Conservation (phyloP, 2,329 filamentous ascomycete species). For the Pseudogymnoascus pannorum region DNA sequence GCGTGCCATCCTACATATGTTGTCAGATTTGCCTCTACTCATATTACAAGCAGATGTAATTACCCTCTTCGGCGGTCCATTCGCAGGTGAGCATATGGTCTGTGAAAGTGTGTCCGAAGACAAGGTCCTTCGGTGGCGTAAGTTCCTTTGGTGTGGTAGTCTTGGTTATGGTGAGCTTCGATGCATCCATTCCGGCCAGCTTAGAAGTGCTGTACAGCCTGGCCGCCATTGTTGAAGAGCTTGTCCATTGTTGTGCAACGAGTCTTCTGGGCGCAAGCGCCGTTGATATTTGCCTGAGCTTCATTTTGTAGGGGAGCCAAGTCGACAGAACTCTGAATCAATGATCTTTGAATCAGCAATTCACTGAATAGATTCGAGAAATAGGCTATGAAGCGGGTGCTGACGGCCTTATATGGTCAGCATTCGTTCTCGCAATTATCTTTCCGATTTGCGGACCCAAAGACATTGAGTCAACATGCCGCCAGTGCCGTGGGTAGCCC, state of each 20-base stretch:
- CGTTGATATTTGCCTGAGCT: slow-evolving; percentile 1
- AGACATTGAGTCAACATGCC: slow-evolving; percentile 7
- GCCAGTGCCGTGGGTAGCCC: not conserved
- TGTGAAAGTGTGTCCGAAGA: slow-evolving; percentile 93
- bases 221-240: not conserved
- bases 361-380: not conserved
- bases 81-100: slow-evolving; percentile 97
- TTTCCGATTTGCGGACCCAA: slow-evolving; percentile 5
- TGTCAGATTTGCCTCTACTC: not conserved
- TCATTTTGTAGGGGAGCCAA: slow-evolving; percentile 5
- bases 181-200: slow-evolving; percentile 66
- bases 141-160: slow-evolving; percentile 69
- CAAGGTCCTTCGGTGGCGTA: slow-evolving; percentile 67
- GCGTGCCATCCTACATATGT: slow-evolving; percentile 57
- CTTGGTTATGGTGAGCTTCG: slow-evolving; percentile 65
- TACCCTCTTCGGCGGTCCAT: slow-evolving; percentile 71
- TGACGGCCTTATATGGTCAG: slow-evolving; percentile 5
- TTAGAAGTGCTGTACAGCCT: slow-evolving; percentile 27
- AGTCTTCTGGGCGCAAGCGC: slow-evolving; percentile 1
- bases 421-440: not conserved
- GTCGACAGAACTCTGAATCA: not conserved
- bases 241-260: slow-evolving; percentile 1
- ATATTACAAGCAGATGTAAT: not conserved
- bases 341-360: slow-evolving; percentile 1
- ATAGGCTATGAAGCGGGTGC: not conserved